Evolutionary conservation across 352 stramenopile genomes (phyloP).

Genomic region (Phytophthora sp.): DNA sequence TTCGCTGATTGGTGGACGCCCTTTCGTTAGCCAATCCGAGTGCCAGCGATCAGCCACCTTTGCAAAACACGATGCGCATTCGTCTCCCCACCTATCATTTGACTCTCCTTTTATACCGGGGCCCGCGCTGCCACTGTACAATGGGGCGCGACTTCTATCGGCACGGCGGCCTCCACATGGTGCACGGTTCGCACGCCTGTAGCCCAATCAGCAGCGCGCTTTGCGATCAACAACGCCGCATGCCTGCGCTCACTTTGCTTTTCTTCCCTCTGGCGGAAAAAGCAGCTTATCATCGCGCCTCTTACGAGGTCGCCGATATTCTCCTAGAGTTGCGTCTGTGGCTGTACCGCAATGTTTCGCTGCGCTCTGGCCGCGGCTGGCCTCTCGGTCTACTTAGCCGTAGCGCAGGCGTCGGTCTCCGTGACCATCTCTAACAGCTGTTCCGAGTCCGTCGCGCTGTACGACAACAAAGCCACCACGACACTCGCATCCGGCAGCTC

Average conservation of each 20-base stretch:
- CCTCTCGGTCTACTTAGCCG: slow-evolving; percentile 27
- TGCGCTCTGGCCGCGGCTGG: slow-evolving; percentile 26
- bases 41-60: not conserved
- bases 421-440: slow-evolving; percentile 54
- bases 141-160: slow-evolving; percentile 16
- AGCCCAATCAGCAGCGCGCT: slow-evolving; percentile 4
- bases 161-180: slow-evolving; percentile 20
- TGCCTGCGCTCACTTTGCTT: slow-evolving; percentile 34
- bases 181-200: slow-evolving; percentile 10
- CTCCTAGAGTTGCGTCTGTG: not conserved
- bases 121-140: slow-evolving; percentile 4
- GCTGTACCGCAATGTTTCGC: slow-evolving; percentile 20
- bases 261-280: slow-evolving; percentile 25
- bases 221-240: slow-evolving; percentile 23
- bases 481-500: slow-evolving; percentile 45
- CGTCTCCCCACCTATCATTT: slow-evolving; percentile 28
- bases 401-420: slow-evolving; percentile 38
- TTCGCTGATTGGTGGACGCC: slow-evolving; percentile 8
- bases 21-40: slow-evolving; percentile 20
- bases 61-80: slow-evolving; percentile 14
- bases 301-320: slow-evolving; percentile 31
- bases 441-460: slow-evolving; percentile 55
- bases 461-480: slow-evolving; percentile 58
- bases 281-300: slow-evolving; percentile 27
- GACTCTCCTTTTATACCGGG: slow-evolving; percentile 27